Evolutionary conservation across 495 filamentous ascomycete species (phyloP).

Genomic region (Aspergillus taichungensis): DNA sequence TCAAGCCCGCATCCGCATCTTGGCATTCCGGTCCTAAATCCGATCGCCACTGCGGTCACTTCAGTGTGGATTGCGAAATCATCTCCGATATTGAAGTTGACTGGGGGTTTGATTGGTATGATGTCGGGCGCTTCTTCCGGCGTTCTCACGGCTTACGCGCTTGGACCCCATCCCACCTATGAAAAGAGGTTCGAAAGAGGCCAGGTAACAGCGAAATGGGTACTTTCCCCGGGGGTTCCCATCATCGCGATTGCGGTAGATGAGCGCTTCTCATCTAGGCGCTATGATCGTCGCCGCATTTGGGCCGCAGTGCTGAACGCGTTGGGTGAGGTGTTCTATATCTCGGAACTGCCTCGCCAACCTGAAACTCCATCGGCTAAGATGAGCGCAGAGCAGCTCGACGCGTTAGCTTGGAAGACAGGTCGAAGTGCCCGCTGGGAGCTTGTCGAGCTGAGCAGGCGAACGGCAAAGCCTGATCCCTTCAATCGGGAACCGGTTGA

Average conservation of each 20-base stretch:
- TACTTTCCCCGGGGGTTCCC: conserved; percentile 84
- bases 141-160: conserved; percentile 72
- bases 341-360: conserved; percentile 55
- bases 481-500: conserved; percentile 50
- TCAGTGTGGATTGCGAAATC: conserved; percentile 92
- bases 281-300: conserved; percentile 58
- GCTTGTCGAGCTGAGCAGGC: conserved; percentile 65
- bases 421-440: conserved; percentile 75
- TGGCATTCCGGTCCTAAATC: conserved; percentile 66
- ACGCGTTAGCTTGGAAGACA: conserved; percentile 66
- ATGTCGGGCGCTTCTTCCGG: conserved; percentile 79
- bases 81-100: conserved; percentile 54
- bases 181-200: conserved; percentile 61
- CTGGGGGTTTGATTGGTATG: conserved; percentile 72
- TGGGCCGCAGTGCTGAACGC: conserved; percentile 90
- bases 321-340: conserved; percentile 81
- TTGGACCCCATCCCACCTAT: conserved; percentile 58
- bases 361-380: conserved; percentile 21
- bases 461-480: conserved; percentile 60
- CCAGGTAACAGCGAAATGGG: conserved; percentile 77
- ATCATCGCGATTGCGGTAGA: conserved; percentile 82
- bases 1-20: conserved; percentile 39
- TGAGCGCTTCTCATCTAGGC: conserved; percentile 61
- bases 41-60: conserved; percentile 52
- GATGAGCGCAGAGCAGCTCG: conserved; percentile 35